Evolutionary conservation across 768 basidiomycete species (phyloP).

Genomic region (Mycena albidolilacea): DNA sequence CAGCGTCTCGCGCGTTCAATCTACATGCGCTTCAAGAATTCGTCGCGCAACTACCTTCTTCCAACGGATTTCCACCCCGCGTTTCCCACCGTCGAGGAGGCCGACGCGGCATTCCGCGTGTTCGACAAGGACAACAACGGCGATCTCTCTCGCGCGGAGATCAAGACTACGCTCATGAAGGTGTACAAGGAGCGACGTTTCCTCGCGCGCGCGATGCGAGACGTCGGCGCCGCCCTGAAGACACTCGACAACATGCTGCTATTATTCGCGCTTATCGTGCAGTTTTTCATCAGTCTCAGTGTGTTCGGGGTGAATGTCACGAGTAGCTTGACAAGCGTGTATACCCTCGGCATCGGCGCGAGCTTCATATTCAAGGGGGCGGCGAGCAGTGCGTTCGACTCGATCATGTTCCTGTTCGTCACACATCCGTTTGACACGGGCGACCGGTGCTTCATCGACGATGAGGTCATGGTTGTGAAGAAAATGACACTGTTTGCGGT

Average conservation of each 20-base stretch:
- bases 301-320: constrained; percentile 79
- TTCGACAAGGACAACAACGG: constrained; percentile 86
- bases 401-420: constrained; percentile 87
- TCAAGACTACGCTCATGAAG: constrained; percentile 77
- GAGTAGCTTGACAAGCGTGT: constrained; percentile 79
- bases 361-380: constrained; percentile 88
- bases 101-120: constrained; percentile 78
- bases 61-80: constrained; percentile 82
- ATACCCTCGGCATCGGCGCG: constrained; percentile 78
- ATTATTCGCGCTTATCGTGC: constrained; percentile 71
- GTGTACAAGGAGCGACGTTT: constrained; percentile 86
- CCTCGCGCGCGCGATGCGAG: constrained; percentile 82
- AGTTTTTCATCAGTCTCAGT: constrained; percentile 82
- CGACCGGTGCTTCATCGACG: constrained; percentile 85
- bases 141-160: constrained; percentile 81
- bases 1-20: constrained; percentile 79
- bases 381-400: constrained; percentile 81
- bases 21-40: constrained; percentile 73
- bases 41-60: constrained; percentile 70
- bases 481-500: constrained; percentile 86
- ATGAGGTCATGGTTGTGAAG: constrained; percentile 82
- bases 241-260: constrained; percentile 77
- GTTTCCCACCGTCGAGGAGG: constrained; percentile 69
- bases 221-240: constrained; percentile 76
- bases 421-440: constrained; percentile 78